Conservation (phyloP, 1,284 basidiomycete species). For the Chondrostereum purpureum region DNA sequence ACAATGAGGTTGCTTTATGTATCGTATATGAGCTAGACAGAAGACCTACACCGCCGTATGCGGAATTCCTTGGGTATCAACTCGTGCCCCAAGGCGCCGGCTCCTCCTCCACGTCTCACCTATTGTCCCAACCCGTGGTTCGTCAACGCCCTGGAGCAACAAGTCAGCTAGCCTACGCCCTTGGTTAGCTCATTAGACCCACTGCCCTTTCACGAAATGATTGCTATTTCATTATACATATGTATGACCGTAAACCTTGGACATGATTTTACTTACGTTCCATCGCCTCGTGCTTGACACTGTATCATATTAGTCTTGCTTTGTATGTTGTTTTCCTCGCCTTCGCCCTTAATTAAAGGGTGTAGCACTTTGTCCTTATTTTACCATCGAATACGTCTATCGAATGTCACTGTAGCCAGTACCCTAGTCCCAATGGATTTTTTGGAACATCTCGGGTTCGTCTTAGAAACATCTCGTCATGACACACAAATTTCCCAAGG, state of each 20-base stretch:
- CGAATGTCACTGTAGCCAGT: no score
- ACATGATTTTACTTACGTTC: no score
- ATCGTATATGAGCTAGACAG: constrained; percentile 64
- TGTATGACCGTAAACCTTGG: neutral
- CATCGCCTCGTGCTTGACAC: no score
- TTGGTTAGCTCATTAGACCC: neutral
- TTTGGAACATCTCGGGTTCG: no score
- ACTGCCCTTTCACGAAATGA: neutral
- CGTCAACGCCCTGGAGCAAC: neutral
- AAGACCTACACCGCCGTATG: constrained; percentile 44
- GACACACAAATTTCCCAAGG: no score
- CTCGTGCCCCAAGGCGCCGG: constrained; percentile 29
- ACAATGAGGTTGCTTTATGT: constrained; percentile 53
- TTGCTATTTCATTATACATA: neutral
- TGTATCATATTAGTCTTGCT: constrained; percentile 6
- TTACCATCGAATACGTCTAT: no score
- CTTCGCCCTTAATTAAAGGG: no score
- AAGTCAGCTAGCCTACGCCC: no score
- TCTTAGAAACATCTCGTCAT: no score
- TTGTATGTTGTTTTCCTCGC: no score
- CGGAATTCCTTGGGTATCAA: constrained; percentile 50
- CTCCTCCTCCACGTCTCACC: constrained; percentile 15
- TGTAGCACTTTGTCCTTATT: no score
- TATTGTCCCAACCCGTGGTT: neutral
- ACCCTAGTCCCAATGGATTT: no score